Evolutionary conservation across 1,284 basidiomycete species (phyloP), one percentile per base, ranked within the genome.

Genomic region (Athelia psychrophila): DNA sequence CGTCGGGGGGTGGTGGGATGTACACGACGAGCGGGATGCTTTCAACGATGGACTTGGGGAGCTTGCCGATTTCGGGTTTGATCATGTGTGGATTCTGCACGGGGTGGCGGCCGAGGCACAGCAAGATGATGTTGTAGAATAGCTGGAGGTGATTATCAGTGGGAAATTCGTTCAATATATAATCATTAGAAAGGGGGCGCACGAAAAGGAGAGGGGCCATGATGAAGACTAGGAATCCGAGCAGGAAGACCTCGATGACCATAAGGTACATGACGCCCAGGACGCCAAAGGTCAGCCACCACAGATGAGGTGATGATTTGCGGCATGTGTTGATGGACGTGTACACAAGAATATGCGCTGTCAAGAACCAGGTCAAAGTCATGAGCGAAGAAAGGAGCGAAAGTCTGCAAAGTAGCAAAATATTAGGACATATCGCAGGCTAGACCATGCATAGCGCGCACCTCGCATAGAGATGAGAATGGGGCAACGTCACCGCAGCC

Each of bases 251-350:
- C 65, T 92, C 88, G 40, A 88, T 69, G 19, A 85, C 78, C 73
- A 85, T 81, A 49, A 91, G 60, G 62, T 91, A 92, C 70, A 88
- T 83, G 47, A 88, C 80, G 67, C 85, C 84, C n/a, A 91, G 70
- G 56, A 92, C 82, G 33, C 79, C 83, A 64, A 92, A 91, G 32
- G 80, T 81, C 38, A 91, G 77, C 86, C 87, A 92, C 89, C 89
- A 92, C 30, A 92, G 69, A 58, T 91, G 85, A 4, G 89, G 89
- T 8, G 88, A 79, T 0, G 83, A 74, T 53, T 75, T 67, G 19
- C 88, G 83, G 55, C 89, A 92, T 12, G 81, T 79, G 57, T 83
- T 74, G 27, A 88, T 70, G 10, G 87, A 86, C 13, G 85, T 86
- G 60, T 90, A 91, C 54, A 83, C 78, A 52, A 92, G 71, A 25